Base-by-base conservation (phyloP, 768 basidiomycete species). In the Rubroboletus pulcherrimus region DNA sequence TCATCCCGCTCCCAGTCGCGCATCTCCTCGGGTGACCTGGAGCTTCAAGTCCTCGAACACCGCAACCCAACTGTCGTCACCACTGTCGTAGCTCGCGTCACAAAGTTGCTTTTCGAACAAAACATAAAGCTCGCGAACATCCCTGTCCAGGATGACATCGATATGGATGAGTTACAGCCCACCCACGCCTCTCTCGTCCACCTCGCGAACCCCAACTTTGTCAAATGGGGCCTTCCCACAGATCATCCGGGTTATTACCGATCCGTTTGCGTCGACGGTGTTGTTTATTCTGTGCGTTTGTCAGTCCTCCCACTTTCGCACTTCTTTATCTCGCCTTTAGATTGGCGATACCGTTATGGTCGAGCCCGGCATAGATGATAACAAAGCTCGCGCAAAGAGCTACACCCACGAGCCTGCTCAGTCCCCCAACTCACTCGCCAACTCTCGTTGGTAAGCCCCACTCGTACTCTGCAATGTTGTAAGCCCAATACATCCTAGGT, bases 311-410 rank as follows among this genome's bases (percentile, higher is more conserved):
- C 7, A 24, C n/a, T 30, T 43, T 15, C 12, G 31, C 14, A 43
- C 51, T 62, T 3, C 10, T 44, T 64, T 21, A 72, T 49, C 21
- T 30, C 24, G 8, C 39, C 37, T n/a, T 1, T 43, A 89, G 87
- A 71, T 77, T 41, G 85, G 86, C 11, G 85, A 89, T 56, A 66
- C 78, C 46, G 80, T 88, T 0, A 81, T 86, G 76, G 82, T 88
- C 3, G 75, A 78, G 57, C 81, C 81, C 11, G 87, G 85, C 1
- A 58, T 73, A 33, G 83, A 85, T 52, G 71, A 71, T 34, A 70
- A 82, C 53, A 66, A 53, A 54, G 65, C 58, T 31, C 71, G 81
- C 7, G 75, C 74, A 17, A 70, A 71, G 46, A 77, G 75, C 61
- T 78, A 80, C 14, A 41, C 60, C 9, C 64, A 71, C 14, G 67